These are phyloP conservation scores for Penicillium ochrochloron DNA, from an alignment of 495 filamentous ascomycete species.

Conservation along the genomic window DNA sequence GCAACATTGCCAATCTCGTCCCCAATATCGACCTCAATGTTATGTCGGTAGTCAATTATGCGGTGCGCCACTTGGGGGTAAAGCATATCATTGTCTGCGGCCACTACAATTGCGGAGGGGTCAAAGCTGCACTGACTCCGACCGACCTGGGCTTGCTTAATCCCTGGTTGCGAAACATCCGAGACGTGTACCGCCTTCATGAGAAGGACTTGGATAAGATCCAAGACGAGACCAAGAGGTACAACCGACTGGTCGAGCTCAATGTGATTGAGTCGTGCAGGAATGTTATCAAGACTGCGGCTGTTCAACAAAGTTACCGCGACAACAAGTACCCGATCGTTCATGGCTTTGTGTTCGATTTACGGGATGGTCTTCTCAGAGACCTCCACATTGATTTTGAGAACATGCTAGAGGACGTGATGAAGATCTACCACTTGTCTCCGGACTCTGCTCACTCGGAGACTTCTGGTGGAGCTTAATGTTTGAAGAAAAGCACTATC, in stretches of 20 bases:
- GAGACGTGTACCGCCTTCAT: conserved; percentile 59
- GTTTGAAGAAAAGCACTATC: neutral
- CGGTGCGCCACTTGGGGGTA: conserved; percentile 72
- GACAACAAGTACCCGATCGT: conserved; percentile 67
- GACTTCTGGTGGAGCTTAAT: conserved; percentile 9
- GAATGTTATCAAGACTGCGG: conserved; percentile 61
- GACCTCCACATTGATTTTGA: conserved; percentile 56
- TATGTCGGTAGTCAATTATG: conserved; percentile 77
- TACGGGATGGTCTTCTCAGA: conserved; percentile 57
- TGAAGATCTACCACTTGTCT: conserved; percentile 40
- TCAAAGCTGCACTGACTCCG: conserved; percentile 66
- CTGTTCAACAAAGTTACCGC: conserved; percentile 65
- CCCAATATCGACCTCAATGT: conserved; percentile 73
- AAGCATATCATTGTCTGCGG: conserved; percentile 84
- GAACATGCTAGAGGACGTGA: conserved; percentile 31
- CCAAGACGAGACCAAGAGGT: conserved; percentile 41
- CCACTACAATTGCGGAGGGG: conserved; percentile 80
- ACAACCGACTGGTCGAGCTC: conserved; percentile 65
- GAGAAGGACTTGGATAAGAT: conserved; percentile 53
- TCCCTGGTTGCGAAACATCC: conserved; percentile 76
- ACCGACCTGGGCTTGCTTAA: conserved; percentile 72
- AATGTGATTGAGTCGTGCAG: conserved; percentile 68
- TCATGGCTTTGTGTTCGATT: conserved; percentile 70
- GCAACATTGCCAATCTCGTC: conserved; percentile 90
- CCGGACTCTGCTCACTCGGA: neutral